Base-by-base conservation (phyloP, 352 stramenopile genomes). In the Globisporangium paddicum region DNA sequence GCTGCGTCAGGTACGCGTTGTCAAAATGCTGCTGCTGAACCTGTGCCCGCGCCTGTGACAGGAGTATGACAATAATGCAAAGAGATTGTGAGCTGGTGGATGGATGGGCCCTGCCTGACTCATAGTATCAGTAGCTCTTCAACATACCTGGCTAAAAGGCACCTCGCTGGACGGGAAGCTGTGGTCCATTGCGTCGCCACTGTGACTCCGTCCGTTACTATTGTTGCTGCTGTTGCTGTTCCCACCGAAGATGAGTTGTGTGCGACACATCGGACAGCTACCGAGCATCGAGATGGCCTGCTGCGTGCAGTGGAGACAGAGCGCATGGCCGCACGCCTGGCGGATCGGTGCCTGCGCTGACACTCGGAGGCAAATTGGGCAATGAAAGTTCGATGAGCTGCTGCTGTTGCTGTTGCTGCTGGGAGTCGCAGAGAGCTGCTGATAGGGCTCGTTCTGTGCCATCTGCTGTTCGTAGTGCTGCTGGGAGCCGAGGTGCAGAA, bases 251-350 rank as follows among this genome's bases (percentile, higher is more conserved):
- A 78, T 60, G 26, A 79, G 64, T 28, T 82, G 76, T 4, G 76
- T 67, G 63, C 80, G 72, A 49, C 76, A 86, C 34, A 86, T 55
- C 8, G 72, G 67, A 42, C 76, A 86, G 42, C 66, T 57, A 10
- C 72, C 67, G 13, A 82, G 37, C 14, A 66, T 67, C 6, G 66
- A 67, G 25, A 79, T 55, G 10, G 66, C 75, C 26, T 86, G 76
- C 41, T 81, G 76, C 51, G 77, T 73, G 62, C 76, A 86, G 7
- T 73, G 65, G 40, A 73, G 56, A 37, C 76, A 86, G 32, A 86
- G 64, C 9, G 76, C 71, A 49, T 86, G 76, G 14, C 76, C 76
- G 44, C 76, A 86, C n/a, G 73, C 62, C 51, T 86, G 76, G 4
- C 63, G 76, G 41, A 77, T 59, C 16, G 76, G 69, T 19, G 70